Conservation (phyloP, 2,329 filamentous ascomycete genomes). For the Cladosporium cucumerinum region DNA sequence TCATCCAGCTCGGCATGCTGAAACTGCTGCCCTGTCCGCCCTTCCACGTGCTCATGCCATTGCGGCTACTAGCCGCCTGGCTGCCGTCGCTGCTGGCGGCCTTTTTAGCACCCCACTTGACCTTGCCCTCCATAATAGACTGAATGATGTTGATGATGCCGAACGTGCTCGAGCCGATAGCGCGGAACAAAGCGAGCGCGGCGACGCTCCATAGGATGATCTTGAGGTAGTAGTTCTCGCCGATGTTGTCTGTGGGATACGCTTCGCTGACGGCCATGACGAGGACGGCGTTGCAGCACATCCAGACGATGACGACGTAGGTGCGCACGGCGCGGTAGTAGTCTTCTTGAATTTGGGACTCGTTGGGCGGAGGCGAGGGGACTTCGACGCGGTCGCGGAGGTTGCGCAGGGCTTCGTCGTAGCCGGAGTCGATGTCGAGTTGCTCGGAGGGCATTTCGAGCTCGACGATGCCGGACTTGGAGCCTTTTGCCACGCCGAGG, state of each 20-base stretch:
- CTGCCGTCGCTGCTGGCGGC: not conserved
- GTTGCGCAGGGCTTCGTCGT: constrained; percentile 94
- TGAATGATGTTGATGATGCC: constrained; percentile 80
- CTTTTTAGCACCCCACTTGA: constrained; percentile 50
- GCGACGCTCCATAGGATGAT: constrained; percentile 95
- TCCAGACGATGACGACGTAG: constrained; percentile 96
- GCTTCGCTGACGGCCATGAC: constrained; percentile 90
- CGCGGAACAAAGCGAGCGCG: constrained; percentile 79
- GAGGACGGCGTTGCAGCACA: constrained; percentile 85
- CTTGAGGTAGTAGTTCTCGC: constrained; percentile 82
- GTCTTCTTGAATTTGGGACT: constrained; percentile 89
- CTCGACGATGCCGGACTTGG: constrained; percentile 73
- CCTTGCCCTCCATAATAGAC: constrained; percentile 78
- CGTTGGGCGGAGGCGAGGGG: constrained; percentile 56
- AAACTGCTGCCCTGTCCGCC: constrained; percentile 26
- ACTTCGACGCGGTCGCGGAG: constrained; percentile 91
- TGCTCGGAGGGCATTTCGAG: constrained; percentile 98
- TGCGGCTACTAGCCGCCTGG: not conserved
- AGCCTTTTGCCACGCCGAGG: constrained; percentile 78
- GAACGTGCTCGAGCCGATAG: constrained; percentile 76
- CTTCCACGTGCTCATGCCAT: constrained; percentile 21
- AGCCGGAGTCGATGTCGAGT: constrained; percentile 95
- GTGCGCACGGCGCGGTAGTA: constrained; percentile 97
- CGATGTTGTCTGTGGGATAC: constrained; percentile 68
- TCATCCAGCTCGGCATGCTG: constrained; percentile 39